A percentile compares a stretch with the other conserved stretches of the same genome.
These are phyloP conservation scores for Candida methanosorbosa DNA, from an alignment of 805 yeast species.

Conservation along the genomic window DNA sequence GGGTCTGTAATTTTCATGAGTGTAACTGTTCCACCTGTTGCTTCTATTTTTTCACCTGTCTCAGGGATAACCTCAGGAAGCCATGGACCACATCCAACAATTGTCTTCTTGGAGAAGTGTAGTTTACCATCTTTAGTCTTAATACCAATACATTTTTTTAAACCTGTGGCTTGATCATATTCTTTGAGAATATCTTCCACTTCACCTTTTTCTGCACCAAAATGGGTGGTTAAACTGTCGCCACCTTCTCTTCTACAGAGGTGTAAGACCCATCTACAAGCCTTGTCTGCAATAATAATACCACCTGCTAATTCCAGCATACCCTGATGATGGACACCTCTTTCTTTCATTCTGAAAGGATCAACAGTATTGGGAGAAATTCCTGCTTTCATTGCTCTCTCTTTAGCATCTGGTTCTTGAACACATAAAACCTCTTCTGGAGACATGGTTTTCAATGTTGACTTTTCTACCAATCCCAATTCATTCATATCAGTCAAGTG, in stretches of 20 bases:
- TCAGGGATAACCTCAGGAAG: slow-evolving; percentile 21
- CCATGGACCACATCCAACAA: slow-evolving; percentile 25
- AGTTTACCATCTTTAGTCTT: slow-evolving; percentile 18
- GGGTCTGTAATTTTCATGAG: slow-evolving; percentile 26
- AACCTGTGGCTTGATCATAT: too few species aligned
- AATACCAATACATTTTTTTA: slow-evolving; percentile 18
- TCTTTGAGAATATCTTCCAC: too few species aligned
- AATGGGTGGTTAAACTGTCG: slow-evolving; percentile 22
- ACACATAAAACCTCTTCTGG: slow-evolving; percentile 24
- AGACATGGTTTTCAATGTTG: slow-evolving; percentile 17
- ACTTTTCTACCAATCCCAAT: slow-evolving; percentile 18
- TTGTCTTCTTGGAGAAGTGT: slow-evolving; percentile 17
- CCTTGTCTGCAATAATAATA: slow-evolving; percentile 25
- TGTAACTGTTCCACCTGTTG: slow-evolving; percentile 26
- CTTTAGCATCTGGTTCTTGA: slow-evolving; percentile 15
- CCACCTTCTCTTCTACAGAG: slow-evolving; percentile 23
- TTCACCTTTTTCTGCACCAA: too few species aligned
- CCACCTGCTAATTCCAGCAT: slow-evolving; percentile 24
- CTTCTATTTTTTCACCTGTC: slow-evolving; percentile 28
- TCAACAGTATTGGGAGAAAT: too few species aligned
- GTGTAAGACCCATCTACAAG: slow-evolving; percentile 21
- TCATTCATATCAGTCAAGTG: too few species aligned
- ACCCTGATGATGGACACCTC: slow-evolving; percentile 9
- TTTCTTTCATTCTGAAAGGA: slow-evolving; percentile 10
- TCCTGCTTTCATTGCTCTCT: too few species aligned